These are phyloP conservation scores for Fusarium chuoi DNA, from an alignment of 2,329 filamentous ascomycete genomes.

Conservation along the genomic window DNA sequence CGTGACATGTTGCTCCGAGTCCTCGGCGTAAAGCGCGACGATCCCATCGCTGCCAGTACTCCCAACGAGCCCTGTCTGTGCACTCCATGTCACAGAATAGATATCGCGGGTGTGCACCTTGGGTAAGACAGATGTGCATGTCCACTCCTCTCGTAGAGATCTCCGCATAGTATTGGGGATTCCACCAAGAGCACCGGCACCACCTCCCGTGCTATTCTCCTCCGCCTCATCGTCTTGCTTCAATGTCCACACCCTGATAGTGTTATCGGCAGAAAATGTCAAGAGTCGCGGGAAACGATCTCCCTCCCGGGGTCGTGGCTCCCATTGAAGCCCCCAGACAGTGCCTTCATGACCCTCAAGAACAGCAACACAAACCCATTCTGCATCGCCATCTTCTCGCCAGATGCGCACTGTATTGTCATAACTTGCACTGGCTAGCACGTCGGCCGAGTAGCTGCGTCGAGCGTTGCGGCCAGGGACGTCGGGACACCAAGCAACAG, in stretches of 20 bases:
- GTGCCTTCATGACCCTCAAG: slow-evolving; percentile 85
- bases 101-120: slow-evolving; percentile 80
- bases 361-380: slow-evolving; percentile 90
- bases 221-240: slow-evolving; percentile 59
- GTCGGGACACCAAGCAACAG: slow-evolving; percentile 88
- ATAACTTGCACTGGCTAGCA: slow-evolving; percentile 91
- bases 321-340: slow-evolving; percentile 89
- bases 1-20: slow-evolving; percentile 14
- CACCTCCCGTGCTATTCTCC: slow-evolving; percentile 41
- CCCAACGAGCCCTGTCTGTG: slow-evolving; percentile 78
- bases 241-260: slow-evolving; percentile 81
- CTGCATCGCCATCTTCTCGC: slow-evolving; percentile 86
- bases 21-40: slow-evolving; percentile 73
- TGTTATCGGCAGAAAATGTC: slow-evolving; percentile 87
- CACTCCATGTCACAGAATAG: slow-evolving; percentile 88
- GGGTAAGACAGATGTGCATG: slow-evolving; percentile 80
- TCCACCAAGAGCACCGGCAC: slow-evolving; percentile 60
- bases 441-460: slow-evolving; percentile 68
- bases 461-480: slow-evolving; percentile 59
- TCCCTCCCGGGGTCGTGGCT: slow-evolving; percentile 54
- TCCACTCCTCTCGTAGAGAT: slow-evolving; percentile 83
- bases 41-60: slow-evolving; percentile 89
- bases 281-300: slow-evolving; percentile 70
- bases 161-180: slow-evolving; percentile 93
- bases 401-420: slow-evolving; percentile 91